A percentile compares a stretch with the other conserved stretches of the same genome.
Evolutionary conservation across 2,329 filamentous ascomycete genomes (phyloP).

Genomic region (Furcasterigmium sp.): DNA sequence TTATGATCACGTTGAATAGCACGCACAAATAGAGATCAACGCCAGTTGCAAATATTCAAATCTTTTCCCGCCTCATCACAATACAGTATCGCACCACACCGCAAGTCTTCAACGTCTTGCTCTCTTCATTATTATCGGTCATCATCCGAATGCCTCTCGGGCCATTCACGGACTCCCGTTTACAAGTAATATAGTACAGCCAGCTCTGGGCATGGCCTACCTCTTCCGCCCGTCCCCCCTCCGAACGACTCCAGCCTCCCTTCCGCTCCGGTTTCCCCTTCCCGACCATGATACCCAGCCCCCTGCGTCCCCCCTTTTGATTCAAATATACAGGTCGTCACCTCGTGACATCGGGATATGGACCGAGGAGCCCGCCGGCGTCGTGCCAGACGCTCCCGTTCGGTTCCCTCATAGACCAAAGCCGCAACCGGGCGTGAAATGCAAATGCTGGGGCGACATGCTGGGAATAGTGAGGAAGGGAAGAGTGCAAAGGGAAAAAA

Average conservation of each 20-base stretch:
- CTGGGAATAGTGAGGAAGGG: background rate
- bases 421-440: slow-evolving; percentile 1
- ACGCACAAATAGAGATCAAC: too few relatives aligned
- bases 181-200: background rate
- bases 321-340: slow-evolving; percentile 4
- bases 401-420: background rate
- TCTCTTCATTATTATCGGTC: too few relatives aligned
- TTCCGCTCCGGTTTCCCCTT: too few relatives aligned
- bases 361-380: background rate
- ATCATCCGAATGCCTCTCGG: too few relatives aligned
- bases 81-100: too few relatives aligned
- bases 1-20: too few relatives aligned
- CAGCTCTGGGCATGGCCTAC: background rate
- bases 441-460: slow-evolving; percentile 4
- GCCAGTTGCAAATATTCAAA: too few relatives aligned
- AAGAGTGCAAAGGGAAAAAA: background rate
- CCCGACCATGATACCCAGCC: background rate
- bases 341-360: background rate
- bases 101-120: too few relatives aligned
- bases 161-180: background rate
- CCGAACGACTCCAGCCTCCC: too few relatives aligned
- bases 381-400: background rate
- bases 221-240: too few relatives aligned
- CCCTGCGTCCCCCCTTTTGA: too few relatives aligned
- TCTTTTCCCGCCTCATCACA: too few relatives aligned